Conservation (phyloP, 2,329 filamentous ascomycete species). For the Parasarocladium wereldwijsianum region DNA sequence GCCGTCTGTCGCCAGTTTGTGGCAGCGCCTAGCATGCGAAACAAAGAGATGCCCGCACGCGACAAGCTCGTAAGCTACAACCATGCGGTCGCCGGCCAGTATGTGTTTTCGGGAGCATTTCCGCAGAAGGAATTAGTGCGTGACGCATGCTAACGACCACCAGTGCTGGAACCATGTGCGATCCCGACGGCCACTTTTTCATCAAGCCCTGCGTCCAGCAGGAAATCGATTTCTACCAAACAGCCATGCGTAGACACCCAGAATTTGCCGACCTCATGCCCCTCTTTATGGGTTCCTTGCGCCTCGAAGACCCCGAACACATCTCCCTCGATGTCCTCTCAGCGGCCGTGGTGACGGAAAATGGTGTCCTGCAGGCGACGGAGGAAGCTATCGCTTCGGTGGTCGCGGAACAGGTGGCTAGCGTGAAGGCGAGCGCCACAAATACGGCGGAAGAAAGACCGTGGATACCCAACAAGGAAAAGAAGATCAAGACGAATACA, state of each 20-base stretch:
- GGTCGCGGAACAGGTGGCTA: constrained; percentile 16
- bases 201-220: constrained; percentile 83
- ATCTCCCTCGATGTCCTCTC: constrained; percentile 32
- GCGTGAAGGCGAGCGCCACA: constrained; percentile 4
- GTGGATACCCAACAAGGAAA: constrained; percentile 35
- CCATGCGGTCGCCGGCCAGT: constrained; percentile 75
- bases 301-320: constrained; percentile 43
- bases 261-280: constrained; percentile 73
- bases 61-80: constrained; percentile 35
- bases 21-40: constrained; percentile 3
- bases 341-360: constrained; percentile 25
- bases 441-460: constrained; percentile 10
- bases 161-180: constrained; percentile 83
- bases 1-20: no score
- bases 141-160: no score
- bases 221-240: constrained; percentile 85
- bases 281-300: constrained; percentile 65
- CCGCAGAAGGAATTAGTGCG: no score
- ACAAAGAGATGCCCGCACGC: constrained; percentile 8
- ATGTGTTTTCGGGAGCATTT: no score
- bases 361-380: constrained; percentile 16
- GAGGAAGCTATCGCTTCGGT: constrained; percentile 19
- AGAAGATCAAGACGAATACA: constrained; percentile 58
- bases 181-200: constrained; percentile 69
- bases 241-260: constrained; percentile 46